Base-by-base conservation (phyloP, 2,329 filamentous ascomycete genomes). In the Penicillium sp. region DNA sequence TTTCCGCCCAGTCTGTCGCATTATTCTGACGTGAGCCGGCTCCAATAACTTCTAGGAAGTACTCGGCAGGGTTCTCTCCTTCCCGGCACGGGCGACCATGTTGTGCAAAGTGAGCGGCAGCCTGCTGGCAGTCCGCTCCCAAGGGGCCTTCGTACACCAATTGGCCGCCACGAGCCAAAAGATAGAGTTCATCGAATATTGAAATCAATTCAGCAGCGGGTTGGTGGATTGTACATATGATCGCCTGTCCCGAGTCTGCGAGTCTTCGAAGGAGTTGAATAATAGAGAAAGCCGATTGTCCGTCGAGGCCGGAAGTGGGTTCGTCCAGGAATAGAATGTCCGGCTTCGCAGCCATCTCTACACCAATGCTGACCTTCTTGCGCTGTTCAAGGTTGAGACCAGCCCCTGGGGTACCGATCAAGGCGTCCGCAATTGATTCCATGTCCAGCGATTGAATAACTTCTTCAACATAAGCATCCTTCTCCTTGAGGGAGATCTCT, bases 381-480 rank as follows among this genome's bases (percentile, higher is more conserved):
- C 73, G 63, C 53, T 75, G 70, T 60, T 76, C 72, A 2, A 87
- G 82, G 11, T 81, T 81, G 23, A 88, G 75, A 55, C 85, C 84
- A 49, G 76, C 78, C 55, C 83, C 81, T 0, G 81, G 81, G 21
- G 78, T 76, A 18, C 85, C 84, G 60, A 88, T 85, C 48, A 87
- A 82, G 6, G 84, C 83, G 66, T 87, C 83, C 3, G 83, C 84
- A 58, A 86, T 82, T 50, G 84, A 81, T 60, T 86, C 83, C 79
- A 88, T 83, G 58, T 87, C 84, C 12, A 88, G 72, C 1, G 87
- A 72, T 16, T 79, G 77, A 24, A 87, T 81, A 47, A 88, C 81
- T 61, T 85, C 81, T 60, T 88, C 84, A 4, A 87, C 84, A 61
- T 87, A 87, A 1, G 78, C 79, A 61, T 84, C 82, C 66, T 87